Percentiles rank a stretch among this genome's conserved stretches.
Evolutionary conservation across 176 grass and related monocot species (phyloP).

Genomic region (sorghum (Sorghum bicolor)): DNA sequence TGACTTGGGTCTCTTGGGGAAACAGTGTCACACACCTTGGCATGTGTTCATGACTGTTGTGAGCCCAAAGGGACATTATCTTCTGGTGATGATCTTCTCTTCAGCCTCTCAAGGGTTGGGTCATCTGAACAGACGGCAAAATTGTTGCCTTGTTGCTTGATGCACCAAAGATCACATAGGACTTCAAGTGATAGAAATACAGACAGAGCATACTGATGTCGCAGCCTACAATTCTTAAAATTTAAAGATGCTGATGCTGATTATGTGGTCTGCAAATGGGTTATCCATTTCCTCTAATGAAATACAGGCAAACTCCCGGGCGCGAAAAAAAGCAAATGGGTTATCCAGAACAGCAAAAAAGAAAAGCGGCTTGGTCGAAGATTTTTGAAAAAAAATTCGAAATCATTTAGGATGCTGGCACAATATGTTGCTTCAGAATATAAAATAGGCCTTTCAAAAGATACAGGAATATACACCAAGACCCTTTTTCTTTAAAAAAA

Average conservation of each 20-base stretch:
- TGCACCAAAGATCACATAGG: background rate
- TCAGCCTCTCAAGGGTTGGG: conserved; percentile 11
- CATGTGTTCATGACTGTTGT: conserved; percentile 39
- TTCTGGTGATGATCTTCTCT: conserved; percentile 15
- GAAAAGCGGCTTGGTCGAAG: background rate
- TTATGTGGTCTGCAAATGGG: background rate
- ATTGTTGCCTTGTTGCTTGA: background rate
- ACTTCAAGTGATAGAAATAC: background rate
- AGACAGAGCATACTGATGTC: background rate
- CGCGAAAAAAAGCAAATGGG: no score
- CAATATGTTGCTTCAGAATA: background rate
- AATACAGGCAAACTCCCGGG: no score
- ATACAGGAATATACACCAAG: background rate
- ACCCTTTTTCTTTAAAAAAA: background rate
- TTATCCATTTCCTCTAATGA: no score
- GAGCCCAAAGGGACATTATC: conserved; percentile 36
- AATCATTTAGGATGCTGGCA: background rate
- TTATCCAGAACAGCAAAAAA: background rate
- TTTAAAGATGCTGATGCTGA: background rate
- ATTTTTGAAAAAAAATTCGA: background rate
- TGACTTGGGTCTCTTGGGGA: conserved; percentile 8
- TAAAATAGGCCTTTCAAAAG: background rate
- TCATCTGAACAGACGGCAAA: background rate
- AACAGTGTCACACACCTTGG: conserved; percentile 9
- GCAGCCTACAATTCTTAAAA: background rate